Conservation (phyloP, 345 rosid genomes). For the Cardamine resedifolia region DNA sequence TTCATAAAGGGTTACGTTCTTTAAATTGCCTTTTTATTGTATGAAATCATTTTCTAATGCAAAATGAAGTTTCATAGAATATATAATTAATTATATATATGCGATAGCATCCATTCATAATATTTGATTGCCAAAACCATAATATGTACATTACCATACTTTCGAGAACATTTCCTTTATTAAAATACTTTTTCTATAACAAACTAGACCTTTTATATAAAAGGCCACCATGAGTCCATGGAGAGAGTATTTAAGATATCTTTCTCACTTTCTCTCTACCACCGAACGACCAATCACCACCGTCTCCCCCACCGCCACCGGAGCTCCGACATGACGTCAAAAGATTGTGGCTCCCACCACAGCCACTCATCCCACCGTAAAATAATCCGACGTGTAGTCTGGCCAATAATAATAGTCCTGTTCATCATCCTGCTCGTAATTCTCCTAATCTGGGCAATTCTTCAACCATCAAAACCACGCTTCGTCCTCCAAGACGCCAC, state of each 20-base stretch:
- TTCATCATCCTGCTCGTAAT: constrained; percentile 44
- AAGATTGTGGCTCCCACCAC: constrained; percentile 46
- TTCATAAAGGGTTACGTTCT: too few relatives aligned
- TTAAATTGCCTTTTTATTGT: too few relatives aligned
- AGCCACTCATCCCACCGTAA: constrained; percentile 7
- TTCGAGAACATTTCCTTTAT: background rate
- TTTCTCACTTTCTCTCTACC: background rate
- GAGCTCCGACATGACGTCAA: constrained; percentile 45
- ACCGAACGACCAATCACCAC: background rate
- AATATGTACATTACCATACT: background rate
- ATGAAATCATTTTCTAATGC: background rate
- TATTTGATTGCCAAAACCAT: background rate
- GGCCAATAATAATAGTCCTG: constrained; percentile 43
- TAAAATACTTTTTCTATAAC: background rate
- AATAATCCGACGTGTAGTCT: constrained; percentile 29
- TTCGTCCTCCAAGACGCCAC: constrained; percentile 90
- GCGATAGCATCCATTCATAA: background rate
- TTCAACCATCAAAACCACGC: constrained; percentile 63
- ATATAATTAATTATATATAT: background rate
- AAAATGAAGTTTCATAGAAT: background rate
- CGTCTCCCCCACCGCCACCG: constrained; percentile 4
- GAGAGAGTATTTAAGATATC: background rate
- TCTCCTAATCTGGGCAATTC: constrained; percentile 62
- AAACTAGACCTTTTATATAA: background rate
- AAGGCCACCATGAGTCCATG: background rate